Conservation (phyloP, 441 rosid genomes). For the Pelargonium cotyledonis region DNA sequence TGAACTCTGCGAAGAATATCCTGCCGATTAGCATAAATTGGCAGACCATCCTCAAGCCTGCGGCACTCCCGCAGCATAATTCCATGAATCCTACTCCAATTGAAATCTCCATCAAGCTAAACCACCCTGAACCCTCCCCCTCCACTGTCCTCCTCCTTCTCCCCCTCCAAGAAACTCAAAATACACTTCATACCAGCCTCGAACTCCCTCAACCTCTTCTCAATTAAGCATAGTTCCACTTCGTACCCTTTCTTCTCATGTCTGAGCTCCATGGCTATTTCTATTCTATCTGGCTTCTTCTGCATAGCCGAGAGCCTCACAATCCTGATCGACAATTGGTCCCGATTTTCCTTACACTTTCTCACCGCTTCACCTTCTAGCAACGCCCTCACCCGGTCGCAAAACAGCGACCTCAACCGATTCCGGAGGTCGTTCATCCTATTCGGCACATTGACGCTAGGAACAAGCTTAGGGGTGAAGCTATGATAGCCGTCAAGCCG, state of each 20-base stretch:
- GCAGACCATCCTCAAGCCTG: constrained; percentile 62
- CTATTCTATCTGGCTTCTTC: constrained; percentile 8
- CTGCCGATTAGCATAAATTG: constrained; percentile 46
- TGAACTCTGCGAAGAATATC: constrained; percentile 41
- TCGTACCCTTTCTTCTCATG: constrained; percentile 28
- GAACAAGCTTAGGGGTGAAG: constrained; percentile 28
- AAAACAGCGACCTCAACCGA: constrained; percentile 31
- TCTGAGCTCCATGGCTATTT: constrained; percentile 9
- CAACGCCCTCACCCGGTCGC: constrained; percentile 25
- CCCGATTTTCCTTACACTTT: constrained; percentile 31
- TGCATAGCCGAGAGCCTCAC: constrained; percentile 14
- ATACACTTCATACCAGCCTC: constrained; percentile 39
- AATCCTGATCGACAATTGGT: constrained; percentile 29
- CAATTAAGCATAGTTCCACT: constrained; percentile 32
- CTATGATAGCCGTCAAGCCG: constrained; percentile 38
- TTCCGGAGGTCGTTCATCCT: constrained; percentile 27
- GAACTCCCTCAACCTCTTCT: constrained; percentile 46
- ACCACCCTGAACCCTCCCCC: constrained; percentile 26
- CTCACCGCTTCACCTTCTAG: constrained; percentile 34
- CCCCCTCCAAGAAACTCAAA: constrained; percentile 30
- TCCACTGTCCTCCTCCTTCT: constrained; percentile 12
- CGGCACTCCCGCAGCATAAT: constrained; percentile 53
- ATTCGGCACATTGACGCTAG: constrained; percentile 11
- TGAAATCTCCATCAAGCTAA: constrained; percentile 26
- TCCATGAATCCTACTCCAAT: constrained; percentile 48